Evolutionary conservation across 768 basidiomycete species (phyloP).

Genomic region (Trametes gibbosa): DNA sequence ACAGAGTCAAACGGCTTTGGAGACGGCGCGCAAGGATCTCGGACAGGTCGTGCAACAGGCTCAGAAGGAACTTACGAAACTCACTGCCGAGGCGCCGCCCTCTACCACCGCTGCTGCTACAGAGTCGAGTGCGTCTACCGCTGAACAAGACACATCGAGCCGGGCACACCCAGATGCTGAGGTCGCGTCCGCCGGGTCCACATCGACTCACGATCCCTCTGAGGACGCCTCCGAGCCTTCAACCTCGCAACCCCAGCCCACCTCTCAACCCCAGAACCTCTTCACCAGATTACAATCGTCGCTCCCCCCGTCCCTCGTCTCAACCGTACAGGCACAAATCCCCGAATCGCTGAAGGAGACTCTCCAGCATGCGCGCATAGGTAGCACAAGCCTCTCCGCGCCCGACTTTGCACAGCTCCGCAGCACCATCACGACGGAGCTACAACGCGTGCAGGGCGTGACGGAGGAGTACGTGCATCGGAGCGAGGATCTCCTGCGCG

Average conservation of each 20-base stretch:
- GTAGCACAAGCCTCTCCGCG: conserved; percentile 36
- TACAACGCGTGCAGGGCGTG: conserved; percentile 73
- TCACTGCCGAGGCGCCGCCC: conserved; percentile 41
- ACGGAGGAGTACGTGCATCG: conserved; percentile 77
- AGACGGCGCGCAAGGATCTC: conserved; percentile 71
- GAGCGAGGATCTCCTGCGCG: conserved; percentile 59
- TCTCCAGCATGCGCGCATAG: conserved; percentile 50
- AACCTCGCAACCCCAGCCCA: background rate
- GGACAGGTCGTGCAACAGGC: conserved; percentile 73
- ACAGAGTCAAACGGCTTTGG: conserved; percentile 68
- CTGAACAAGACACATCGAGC: conserved; percentile 18
- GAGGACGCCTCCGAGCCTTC: background rate
- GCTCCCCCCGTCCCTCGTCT: conserved; percentile 71
- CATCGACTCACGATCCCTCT: conserved; percentile 1
- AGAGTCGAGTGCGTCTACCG: conserved; percentile 10
- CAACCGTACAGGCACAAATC: conserved; percentile 63
- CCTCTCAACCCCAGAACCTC: conserved; percentile 40
- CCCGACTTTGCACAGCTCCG: conserved; percentile 71
- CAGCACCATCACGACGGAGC: conserved; percentile 58
- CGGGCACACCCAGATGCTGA: conserved; percentile 26
- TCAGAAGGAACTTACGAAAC: conserved; percentile 69
- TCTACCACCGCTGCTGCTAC: conserved; percentile 9
- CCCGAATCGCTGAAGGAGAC: conserved; percentile 47
- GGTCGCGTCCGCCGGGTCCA: conserved; percentile 14
- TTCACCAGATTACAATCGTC: conserved; percentile 72